Evolutionary conservation across 2,329 filamentous ascomycete species (phyloP).

Genomic region (Xylaria sp.): DNA sequence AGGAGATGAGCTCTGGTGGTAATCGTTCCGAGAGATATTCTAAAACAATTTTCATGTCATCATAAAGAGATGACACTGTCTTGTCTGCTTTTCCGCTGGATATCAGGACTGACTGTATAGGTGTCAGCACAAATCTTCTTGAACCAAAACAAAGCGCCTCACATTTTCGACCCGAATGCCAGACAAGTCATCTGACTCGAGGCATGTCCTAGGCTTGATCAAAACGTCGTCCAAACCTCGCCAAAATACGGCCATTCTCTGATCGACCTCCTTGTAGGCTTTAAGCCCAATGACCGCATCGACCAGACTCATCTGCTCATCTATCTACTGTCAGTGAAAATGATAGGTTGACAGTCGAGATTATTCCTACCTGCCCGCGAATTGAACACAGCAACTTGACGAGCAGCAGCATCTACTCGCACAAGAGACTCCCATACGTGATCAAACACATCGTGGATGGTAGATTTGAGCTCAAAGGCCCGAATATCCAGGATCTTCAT

Average conservation of each 20-base stretch:
- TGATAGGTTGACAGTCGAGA: neutral
- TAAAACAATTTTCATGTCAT: conserved; percentile 49
- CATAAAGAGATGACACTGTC: conserved; percentile 47
- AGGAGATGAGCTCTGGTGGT: conserved; percentile 49
- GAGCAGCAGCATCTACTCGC: conserved; percentile 51
- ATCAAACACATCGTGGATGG: conserved; percentile 61
- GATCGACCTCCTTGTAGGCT: conserved; percentile 56
- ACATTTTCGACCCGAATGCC: conserved; percentile 41
- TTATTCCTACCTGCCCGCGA: conserved; percentile 42
- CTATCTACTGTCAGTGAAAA: conserved; percentile 31
- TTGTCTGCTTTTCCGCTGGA: conserved; percentile 40
- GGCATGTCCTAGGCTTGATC: conserved; percentile 53
- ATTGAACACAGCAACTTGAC: conserved; percentile 52
- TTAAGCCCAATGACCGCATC: conserved; percentile 53
- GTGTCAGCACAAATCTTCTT: conserved; percentile 17
- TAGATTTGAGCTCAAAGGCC: conserved; percentile 59
- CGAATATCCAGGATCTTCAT: conserved; percentile 61
- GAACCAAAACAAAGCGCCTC: conserved; percentile 17
- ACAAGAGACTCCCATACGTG: conserved; percentile 68
- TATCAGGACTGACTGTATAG: conserved; percentile 38
- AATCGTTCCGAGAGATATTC: conserved; percentile 48
- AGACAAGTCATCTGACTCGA: conserved; percentile 32
- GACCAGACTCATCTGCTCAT: conserved; percentile 47
- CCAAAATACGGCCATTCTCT: conserved; percentile 56
- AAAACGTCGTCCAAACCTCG: conserved; percentile 58